These are phyloP conservation scores for Aquilaria yunnanensis DNA, from an alignment of 345 rosid species.

Conservation along the genomic window DNA sequence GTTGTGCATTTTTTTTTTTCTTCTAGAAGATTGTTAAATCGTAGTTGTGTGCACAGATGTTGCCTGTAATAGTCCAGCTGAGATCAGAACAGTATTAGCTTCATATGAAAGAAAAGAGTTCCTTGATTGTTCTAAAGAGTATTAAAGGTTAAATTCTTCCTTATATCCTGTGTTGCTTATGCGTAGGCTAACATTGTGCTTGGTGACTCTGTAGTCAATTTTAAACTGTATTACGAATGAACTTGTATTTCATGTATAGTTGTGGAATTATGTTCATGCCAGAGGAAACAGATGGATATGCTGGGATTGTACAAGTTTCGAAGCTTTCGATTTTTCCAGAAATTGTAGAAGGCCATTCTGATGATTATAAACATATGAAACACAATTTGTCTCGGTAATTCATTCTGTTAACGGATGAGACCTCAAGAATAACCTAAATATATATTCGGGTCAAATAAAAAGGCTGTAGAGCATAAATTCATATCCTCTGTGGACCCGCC, in stretches of 20 bases:
- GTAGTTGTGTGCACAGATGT: constrained; percentile 45
- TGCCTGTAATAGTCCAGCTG: constrained; percentile 75
- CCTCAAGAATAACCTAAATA: no score
- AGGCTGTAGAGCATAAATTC: no score
- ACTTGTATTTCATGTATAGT: constrained; percentile 5
- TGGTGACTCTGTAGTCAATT: constrained; percentile 42
- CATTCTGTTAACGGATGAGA: no score
- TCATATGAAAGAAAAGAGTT: constrained; percentile 84
- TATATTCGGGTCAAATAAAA: no score
- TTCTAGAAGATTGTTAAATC: no score
- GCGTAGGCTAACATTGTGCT: constrained; percentile 25
- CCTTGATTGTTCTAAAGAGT: constrained; percentile 73
- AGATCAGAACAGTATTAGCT: constrained; percentile 69
- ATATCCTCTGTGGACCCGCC: no score
- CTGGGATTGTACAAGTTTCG: background rate
- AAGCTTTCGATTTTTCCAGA: background rate
- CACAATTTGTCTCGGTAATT: no score
- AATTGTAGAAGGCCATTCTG: no score
- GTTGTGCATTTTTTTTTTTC: no score
- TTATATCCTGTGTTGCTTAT: background rate
- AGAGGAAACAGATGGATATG: constrained; percentile 7
- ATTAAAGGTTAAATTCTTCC: constrained; percentile 47
- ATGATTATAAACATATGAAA: no score
- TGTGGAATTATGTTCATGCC: background rate
- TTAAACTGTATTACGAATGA: background rate